Base-by-base conservation (phyloP, 1,139 yeast genomes). In the Magnusiomyces paraingens region DNA sequence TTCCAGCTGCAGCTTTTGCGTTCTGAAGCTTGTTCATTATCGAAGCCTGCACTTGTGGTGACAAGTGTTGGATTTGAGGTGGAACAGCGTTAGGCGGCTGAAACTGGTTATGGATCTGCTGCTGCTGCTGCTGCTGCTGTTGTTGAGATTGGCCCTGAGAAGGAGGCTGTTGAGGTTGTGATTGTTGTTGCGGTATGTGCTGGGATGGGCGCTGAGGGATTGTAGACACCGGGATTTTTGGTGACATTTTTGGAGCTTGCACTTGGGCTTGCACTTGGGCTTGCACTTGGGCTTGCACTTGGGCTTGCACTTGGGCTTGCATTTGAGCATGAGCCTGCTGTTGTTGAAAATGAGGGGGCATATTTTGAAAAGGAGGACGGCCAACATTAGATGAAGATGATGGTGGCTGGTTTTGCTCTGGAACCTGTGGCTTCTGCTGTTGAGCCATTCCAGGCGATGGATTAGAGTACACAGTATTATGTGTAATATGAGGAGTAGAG, bases 181-280 rank as follows among this genome's bases (percentile, higher is more conserved):
- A 20, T n/a, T 35, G 53, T 17, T 26, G 52, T 17, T 49, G 49
- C 44, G 52, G 62, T 44, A 55, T 57, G 47, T 52, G 56, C 49
- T 56, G 56, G 40, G 55, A 56, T 40, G 59, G 43, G n/a, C 63
- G 48, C 61, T 67, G 41, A 59, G 62, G 42, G 58, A 61, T 47
- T 55, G 58, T 49, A 50, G 59, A 45, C 63, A 69, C 42, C 32
- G 32, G 32, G 8, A 26, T 26, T 8, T 26, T 26, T 5, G 55
- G 59, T 51, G 53, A 68, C 51, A 45, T 60, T 26, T 60, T 59
- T 26, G 51, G 57, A 15, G 52, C 49, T 41, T 52, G 56, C 11
- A 51, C 56, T 11, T 22, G 51, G 47, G 38, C 57, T 35, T 53
- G 60, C 43, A 54, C 62, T 48, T 58, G 61, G 8, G 49, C 58